Evolutionary conservation across 1,284 basidiomycete species (phyloP), one percentile per base, ranked within the genome.

Genomic region (Cryptococcus depauperatus): DNA sequence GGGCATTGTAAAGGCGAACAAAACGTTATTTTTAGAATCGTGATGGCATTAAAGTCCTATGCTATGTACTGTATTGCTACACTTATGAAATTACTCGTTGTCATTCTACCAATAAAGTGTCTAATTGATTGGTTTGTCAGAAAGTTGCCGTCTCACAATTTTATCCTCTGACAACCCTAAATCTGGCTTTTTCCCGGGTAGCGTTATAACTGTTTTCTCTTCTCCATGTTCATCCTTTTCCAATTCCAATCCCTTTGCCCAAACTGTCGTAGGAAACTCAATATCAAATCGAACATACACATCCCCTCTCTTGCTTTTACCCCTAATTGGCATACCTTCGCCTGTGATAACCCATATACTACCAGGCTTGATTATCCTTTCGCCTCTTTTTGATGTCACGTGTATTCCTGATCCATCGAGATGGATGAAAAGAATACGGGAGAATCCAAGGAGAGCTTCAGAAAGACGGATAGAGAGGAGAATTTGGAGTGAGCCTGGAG

Each of bases 361-460:
- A 13, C 80, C 79, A 8, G 81, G 77, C 52, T 80, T 78, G 61
- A 91, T 78, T 29, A 90, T 79, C 23, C 66, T 48, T 65, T 85
- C 85, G 34, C 84, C 81, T 2, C 79, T 74, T 8, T 82, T 82
- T 51, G 79, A 83, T 1, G 78, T 72, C 13, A 92, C 78, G 37
- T 80, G 80, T 43, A 95, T 76, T 5, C 89, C 88, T 13, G 87
- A 80, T 2, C 89, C 89, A 64, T 96, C 90, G 22, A 96, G 76
- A 66, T 96, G 90, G 11, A 82, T 85, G 46, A 95, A 72, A 16
- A 92, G 72, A 51, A 93, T 82, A 18, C 90, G 80, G 43, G 82
- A 84, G 70, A 96, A 90, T 14, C 90, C 90, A 37, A 92, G 77
- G 9, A 96, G 76, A 3, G 90, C 85, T 70, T 96, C 91, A 5